Evolutionary conservation across 192 early-diverging fungal species (phyloP).

Genomic region (Phycomyces nitens): DNA sequence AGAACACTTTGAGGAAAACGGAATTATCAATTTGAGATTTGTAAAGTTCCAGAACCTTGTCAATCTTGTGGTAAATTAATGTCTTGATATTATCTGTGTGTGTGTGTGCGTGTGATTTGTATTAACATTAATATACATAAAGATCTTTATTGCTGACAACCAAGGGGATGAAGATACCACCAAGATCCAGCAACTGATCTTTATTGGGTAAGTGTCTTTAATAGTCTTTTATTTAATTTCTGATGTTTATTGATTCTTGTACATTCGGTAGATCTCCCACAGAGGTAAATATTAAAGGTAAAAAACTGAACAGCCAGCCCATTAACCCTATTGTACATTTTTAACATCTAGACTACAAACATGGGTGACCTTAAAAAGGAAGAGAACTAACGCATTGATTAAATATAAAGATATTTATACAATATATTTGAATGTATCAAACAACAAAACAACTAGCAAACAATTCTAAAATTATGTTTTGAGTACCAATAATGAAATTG

Average conservation of each 20-base stretch:
- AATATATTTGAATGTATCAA: too few species aligned
- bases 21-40: constrained; percentile 77
- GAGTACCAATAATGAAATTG: too few species aligned
- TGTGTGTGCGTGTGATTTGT: not conserved
- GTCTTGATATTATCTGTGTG: not conserved
- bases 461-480: too few species aligned
- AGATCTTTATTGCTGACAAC: constrained; percentile 87
- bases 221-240: not conserved
- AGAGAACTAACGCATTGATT: constrained; percentile 3
- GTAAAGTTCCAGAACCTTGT: constrained; percentile 92
- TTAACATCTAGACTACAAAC: constrained; percentile 4
- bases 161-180: constrained; percentile 80
- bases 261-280: constrained; percentile 39
- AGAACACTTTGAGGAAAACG: constrained; percentile 63
- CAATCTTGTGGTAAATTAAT: constrained; percentile 57
- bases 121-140: not conserved
- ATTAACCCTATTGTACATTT: too few species aligned
- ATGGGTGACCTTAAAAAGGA: constrained; percentile 17
- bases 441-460: too few species aligned
- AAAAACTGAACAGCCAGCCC: too few species aligned
- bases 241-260: not conserved
- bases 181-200: constrained; percentile 69
- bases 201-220: constrained; percentile 63
- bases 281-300: too few species aligned
- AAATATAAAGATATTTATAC: too few species aligned